These are phyloP conservation scores for Nigrospora osmanthi DNA, from an alignment of 2,329 filamentous ascomycete species.

Conservation along the genomic window DNA sequence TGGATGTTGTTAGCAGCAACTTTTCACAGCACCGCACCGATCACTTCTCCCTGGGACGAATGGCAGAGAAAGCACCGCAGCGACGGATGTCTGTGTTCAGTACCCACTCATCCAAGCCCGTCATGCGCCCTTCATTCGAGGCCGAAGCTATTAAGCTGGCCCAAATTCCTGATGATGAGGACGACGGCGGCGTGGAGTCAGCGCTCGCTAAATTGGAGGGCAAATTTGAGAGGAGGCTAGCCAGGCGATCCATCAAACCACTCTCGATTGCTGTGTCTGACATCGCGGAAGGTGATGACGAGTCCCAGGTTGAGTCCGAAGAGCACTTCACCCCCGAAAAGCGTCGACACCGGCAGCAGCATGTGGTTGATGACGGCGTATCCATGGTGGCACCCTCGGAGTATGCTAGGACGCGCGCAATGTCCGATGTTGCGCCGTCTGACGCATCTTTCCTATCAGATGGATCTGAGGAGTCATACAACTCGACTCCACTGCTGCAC, in stretches of 20 bases:
- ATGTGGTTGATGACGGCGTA: slow-evolving; percentile 25
- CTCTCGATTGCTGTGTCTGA: slow-evolving; percentile 11
- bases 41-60: slow-evolving; percentile 50
- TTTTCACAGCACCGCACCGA: slow-evolving; percentile 32
- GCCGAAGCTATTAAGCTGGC: slow-evolving; percentile 81
- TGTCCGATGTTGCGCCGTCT: slow-evolving; percentile 18
- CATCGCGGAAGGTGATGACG: slow-evolving; percentile 10
- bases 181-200: slow-evolving; percentile 87
- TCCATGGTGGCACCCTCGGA: slow-evolving; percentile 8
- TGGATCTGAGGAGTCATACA: slow-evolving; percentile 66
- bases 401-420: neutral
- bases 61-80: slow-evolving; percentile 43
- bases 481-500: slow-evolving; percentile 69
- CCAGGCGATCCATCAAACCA: slow-evolving; percentile 32
- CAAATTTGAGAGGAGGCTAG: slow-evolving; percentile 56
- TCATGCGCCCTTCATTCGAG: slow-evolving; percentile 73
- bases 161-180: slow-evolving; percentile 74
- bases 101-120: slow-evolving; percentile 53
- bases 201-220: slow-evolving; percentile 88
- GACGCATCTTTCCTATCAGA: slow-evolving; percentile 45
- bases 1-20: slow-evolving; percentile 35
- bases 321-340: slow-evolving; percentile 29
- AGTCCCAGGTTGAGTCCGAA: slow-evolving; percentile 11
- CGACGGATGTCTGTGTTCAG: slow-evolving; percentile 47
- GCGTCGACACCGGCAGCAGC: slow-evolving; percentile 35